Conservation (phyloP, 192 early-diverging fungal species). For the Linnemannia exigua region DNA sequence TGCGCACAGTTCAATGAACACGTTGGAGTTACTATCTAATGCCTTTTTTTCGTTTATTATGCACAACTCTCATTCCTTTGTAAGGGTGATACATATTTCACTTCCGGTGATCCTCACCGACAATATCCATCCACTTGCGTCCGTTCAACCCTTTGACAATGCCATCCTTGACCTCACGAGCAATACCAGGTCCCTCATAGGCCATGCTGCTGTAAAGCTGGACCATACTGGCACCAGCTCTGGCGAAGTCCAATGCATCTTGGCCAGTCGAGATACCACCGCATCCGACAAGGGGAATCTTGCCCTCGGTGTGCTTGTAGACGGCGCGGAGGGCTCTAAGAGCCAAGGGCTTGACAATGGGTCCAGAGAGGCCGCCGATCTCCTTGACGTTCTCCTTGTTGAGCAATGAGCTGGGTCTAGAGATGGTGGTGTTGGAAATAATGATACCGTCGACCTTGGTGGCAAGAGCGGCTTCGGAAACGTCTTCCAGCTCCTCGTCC, state of each 20-base stretch:
- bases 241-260: constrained; percentile 85
- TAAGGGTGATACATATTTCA: background rate
- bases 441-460: constrained; percentile 89
- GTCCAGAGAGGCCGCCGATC: constrained; percentile 87
- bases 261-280: constrained; percentile 84
- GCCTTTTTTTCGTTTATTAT: too few relatives aligned
- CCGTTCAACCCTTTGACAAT: constrained; percentile 77
- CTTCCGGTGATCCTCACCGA: constrained; percentile 50
- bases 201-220: constrained; percentile 88
- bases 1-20: too few relatives aligned
- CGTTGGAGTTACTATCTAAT: too few relatives aligned
- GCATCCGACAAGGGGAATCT: constrained; percentile 88
- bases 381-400: constrained; percentile 63
- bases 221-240: constrained; percentile 85
- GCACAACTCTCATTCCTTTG: too few relatives aligned
- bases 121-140: constrained; percentile 76
- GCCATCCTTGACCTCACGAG: constrained; percentile 84
- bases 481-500: constrained; percentile 79
- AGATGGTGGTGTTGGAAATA: constrained; percentile 90
- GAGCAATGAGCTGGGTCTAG: constrained; percentile 72
- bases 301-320: constrained; percentile 81
- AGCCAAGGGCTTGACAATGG: constrained; percentile 80
- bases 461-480: constrained; percentile 80
- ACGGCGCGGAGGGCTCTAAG: constrained; percentile 79
- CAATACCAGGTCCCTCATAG: constrained; percentile 84